These are phyloP conservation scores for Rhizophagus sp. DNA, from an alignment of 192 early-diverging fungal genomes.

Conservation along the genomic window DNA sequence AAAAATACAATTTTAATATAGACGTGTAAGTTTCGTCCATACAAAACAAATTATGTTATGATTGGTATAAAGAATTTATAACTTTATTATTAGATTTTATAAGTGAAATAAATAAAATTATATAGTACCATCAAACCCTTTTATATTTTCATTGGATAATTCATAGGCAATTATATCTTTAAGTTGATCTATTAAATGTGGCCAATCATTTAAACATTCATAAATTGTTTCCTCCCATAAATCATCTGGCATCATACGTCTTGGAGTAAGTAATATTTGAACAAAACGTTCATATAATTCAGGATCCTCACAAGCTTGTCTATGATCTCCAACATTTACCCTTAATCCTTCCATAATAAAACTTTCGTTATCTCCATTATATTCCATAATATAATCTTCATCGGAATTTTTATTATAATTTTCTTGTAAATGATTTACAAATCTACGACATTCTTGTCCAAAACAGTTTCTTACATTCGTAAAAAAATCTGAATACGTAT, in stretches of 20 bases:
- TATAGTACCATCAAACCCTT: no score
- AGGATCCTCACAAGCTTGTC: constrained; percentile 6
- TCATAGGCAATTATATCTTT: constrained; percentile 44
- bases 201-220: constrained; percentile 24
- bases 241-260: constrained; percentile 31
- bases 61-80: no score
- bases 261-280: constrained; percentile 23
- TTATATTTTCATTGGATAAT: not conserved
- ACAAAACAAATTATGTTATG: no score
- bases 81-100: no score
- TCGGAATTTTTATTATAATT: not conserved
- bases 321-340: not conserved
- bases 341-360: not conserved
- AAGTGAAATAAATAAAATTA: no score
- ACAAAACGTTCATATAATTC: constrained; percentile 28
- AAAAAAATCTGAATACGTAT: not conserved
- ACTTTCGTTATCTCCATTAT: not conserved
- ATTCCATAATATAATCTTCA: not conserved
- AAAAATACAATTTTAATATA: no score
- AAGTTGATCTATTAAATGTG: constrained; percentile 38
- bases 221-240: constrained; percentile 36
- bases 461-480: not conserved
- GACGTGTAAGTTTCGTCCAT: no score
- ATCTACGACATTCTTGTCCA: not conserved
- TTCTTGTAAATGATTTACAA: not conserved